Base-by-base conservation (phyloP, 352 stramenopile species). In the Globisporangium mamillatum region DNA sequence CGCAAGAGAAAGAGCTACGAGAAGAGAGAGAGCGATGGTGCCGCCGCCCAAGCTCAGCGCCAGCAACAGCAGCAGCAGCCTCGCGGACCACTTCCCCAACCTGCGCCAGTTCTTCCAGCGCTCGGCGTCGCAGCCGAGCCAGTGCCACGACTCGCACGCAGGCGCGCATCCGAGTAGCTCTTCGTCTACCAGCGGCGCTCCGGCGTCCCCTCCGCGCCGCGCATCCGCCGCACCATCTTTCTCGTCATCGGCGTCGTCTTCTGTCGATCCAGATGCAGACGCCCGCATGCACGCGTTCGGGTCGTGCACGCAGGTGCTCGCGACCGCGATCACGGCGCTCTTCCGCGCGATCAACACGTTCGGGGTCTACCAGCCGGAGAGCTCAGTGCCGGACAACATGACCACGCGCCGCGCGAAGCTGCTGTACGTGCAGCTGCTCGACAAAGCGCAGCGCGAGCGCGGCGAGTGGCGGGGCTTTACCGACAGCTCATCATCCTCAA, bases 391-490 rank as follows among this genome's bases (percentile, higher is more conserved):
- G 1, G 76, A 89, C 64, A 78, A 27, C 48, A 67, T 34, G 3
- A 76, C 75, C 8, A 85, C 75, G 41, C 84, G 84, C 7, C 65
- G 79, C 46, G 79, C 77, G 60, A 92, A 92, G 65, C 68, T 92
- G 25, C 63, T 92, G 60, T 92, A 90, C 66, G 75, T 92, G n/a
- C 67, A 74, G 24, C 69, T 92, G 20, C 75, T 92, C 7, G 82
- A 91, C 63, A 81, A 72, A 22, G 80, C 83, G 25, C 84, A 92
- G 67, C 84, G 83, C 62, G 80, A 89, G 52, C 74, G 84, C 1
- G 84, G 84, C 2, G 84, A 92, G 68, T 91, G 81, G 82, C 76
- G 84, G 46, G 84, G 84, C 18, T 92, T 92, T 60, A 72, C 36
- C 38, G 65, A 63, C 25, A 55, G 3, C 8, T 20, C 48, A 0